Percentiles rank a stretch among this genome's conserved stretches.
Evolutionary conservation across 805 yeast genomes (phyloP).

Genomic region (Blastobotrys robertii): DNA sequence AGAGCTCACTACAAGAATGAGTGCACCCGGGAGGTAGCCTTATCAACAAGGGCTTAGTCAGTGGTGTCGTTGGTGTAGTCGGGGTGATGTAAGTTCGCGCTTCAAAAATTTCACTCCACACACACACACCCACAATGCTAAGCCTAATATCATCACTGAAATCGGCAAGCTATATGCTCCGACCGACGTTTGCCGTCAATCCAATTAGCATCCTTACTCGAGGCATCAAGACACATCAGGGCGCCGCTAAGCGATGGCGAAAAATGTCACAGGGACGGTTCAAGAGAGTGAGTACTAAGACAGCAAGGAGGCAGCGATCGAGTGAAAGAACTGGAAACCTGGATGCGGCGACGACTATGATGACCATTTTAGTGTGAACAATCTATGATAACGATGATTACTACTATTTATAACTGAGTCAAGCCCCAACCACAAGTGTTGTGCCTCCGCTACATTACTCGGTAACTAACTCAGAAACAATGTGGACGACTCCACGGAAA

Average conservation of each 20-base stretch:
- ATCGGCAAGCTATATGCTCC: not conserved
- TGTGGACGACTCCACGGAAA: constrained; percentile 92
- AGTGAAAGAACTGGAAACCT: too few relatives aligned
- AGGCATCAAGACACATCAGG: constrained; percentile 58
- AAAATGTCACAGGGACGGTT: constrained; percentile 56
- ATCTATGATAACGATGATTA: not conserved
- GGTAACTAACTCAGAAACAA: constrained; percentile 34
- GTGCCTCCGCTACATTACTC: too few relatives aligned
- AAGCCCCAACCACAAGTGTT: too few relatives aligned
- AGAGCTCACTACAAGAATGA: too few relatives aligned
- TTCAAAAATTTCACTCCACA: constrained; percentile 3
- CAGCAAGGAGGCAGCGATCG: too few relatives aligned
- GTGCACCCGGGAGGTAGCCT: too few relatives aligned
- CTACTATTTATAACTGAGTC: too few relatives aligned
- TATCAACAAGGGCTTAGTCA: too few relatives aligned
- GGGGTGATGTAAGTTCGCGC: too few relatives aligned
- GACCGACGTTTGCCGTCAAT: not conserved
- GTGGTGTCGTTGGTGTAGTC: too few relatives aligned
- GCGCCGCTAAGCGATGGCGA: constrained; percentile 81
- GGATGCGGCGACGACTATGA: too few relatives aligned
- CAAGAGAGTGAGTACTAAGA: constrained; percentile 36
- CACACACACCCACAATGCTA: constrained; percentile 1
- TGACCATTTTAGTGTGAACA: too few relatives aligned
- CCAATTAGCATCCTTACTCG: constrained; percentile 17
- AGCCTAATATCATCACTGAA: not conserved